These are phyloP conservation scores for Iberis pinnata DNA, from an alignment of 345 rosid genomes.

Conservation along the genomic window DNA sequence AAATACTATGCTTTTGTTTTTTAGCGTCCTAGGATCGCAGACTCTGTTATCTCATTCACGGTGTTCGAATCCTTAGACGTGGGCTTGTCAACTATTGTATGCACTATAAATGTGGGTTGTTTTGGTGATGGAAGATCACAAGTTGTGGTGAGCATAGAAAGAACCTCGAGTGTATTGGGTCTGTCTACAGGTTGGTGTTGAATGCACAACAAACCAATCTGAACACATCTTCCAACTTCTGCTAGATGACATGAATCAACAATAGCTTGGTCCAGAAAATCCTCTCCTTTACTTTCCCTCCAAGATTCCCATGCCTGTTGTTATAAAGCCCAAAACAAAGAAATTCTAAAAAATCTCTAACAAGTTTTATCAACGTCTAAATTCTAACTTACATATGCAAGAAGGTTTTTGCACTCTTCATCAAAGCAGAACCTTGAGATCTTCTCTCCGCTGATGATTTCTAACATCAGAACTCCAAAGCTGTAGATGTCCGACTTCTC, in stretches of 20 bases:
- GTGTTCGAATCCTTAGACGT: constrained; percentile 5
- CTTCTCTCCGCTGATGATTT: constrained; percentile 23
- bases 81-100: not conserved
- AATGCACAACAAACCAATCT: constrained; percentile 24
- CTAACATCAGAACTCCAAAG: constrained; percentile 40
- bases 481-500: constrained; percentile 31
- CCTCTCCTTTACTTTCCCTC: constrained; percentile 13
- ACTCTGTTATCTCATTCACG: constrained; percentile 23
- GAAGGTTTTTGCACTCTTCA: constrained; percentile 26
- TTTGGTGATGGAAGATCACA: constrained; percentile 21
- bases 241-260: constrained; percentile 8
- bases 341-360: too few relatives aligned
- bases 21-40: constrained; percentile 27
- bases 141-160: constrained; percentile 23
- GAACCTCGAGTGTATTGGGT: constrained; percentile 21
- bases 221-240: constrained; percentile 25
- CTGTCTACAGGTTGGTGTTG: constrained; percentile 24
- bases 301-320: constrained; percentile 30
- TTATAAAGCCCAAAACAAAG: not conserved
- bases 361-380: too few relatives aligned
- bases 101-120: constrained; percentile 22
- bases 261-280: constrained; percentile 18
- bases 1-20: too few relatives aligned
- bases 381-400: constrained; percentile 26
- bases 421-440: constrained; percentile 26